Percentiles rank a stretch among this genome's conserved stretches.
phyloP scores from a whole-genome alignment of 257 asterid species.

The Cruciata laevipes region DNA sequence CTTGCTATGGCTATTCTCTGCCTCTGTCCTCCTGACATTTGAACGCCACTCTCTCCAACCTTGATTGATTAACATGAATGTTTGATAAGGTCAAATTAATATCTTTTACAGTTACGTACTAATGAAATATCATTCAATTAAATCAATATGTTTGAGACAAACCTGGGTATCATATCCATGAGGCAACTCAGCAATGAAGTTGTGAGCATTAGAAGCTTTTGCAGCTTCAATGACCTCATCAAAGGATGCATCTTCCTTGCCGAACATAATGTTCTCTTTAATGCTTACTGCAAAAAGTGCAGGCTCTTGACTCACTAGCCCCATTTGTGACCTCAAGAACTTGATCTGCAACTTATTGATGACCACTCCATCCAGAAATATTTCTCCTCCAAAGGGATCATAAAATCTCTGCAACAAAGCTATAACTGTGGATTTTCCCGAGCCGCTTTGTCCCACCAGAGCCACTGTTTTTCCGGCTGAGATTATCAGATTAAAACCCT shows the following conservation, averaged over 20 bases:
- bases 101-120: too few species aligned
- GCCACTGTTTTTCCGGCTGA: slow-evolving; percentile 79
- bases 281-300: slow-evolving; percentile 79
- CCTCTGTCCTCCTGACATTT: slow-evolving; percentile 92
- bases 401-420: slow-evolving; percentile 80
- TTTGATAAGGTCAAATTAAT: too few species aligned
- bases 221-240: slow-evolving; percentile 80
- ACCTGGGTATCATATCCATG: slow-evolving; percentile 92
- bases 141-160: neutral
- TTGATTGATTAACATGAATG: slow-evolving; percentile 19
- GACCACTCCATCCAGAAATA: slow-evolving; percentile 60
- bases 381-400: slow-evolving; percentile 71
- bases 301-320: slow-evolving; percentile 92
- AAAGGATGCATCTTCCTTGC: slow-evolving; percentile 70
- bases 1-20: slow-evolving; percentile 92
- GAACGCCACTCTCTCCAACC: slow-evolving; percentile 95
- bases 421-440: slow-evolving; percentile 77
- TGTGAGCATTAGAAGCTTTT: slow-evolving; percentile 88
- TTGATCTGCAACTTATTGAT: slow-evolving; percentile 68
- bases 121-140: too few species aligned
- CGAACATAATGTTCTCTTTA: slow-evolving; percentile 75
- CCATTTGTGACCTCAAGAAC: slow-evolving; percentile 95
- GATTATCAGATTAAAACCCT: slow-evolving; percentile 50
- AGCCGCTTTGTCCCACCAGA: slow-evolving; percentile 85
- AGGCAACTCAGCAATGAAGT: slow-evolving; percentile 71